Evolutionary conservation across 768 basidiomycete genomes (phyloP).

Genomic region (Stropharia rugosoannulata): DNA sequence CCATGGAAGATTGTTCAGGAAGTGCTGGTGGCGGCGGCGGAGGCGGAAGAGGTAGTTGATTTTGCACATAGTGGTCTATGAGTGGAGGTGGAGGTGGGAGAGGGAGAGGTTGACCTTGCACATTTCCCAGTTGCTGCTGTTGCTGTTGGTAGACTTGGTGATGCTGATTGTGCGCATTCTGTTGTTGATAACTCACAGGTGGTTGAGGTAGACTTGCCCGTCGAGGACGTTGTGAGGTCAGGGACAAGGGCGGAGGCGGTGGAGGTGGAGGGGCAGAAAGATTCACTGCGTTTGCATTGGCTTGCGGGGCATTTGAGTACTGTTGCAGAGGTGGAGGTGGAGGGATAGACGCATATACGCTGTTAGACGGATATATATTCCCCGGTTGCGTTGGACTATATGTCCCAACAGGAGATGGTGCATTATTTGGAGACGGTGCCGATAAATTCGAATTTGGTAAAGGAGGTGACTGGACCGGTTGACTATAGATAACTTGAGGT

Average conservation of each 20-base stretch:
- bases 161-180: constrained; percentile 23
- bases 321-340: constrained; percentile 40
- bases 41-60: constrained; percentile 30
- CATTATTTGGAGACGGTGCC: constrained; percentile 20
- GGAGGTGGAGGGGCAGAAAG: constrained; percentile 26
- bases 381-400: constrained; percentile 27
- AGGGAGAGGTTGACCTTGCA: constrained; percentile 14
- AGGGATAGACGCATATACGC: constrained; percentile 30
- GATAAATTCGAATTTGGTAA: constrained; percentile 23
- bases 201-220: constrained; percentile 54
- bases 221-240: constrained; percentile 20
- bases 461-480: constrained; percentile 24
- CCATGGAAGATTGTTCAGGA: constrained; percentile 5
- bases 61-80: constrained; percentile 25
- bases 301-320: constrained; percentile 15
- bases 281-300: constrained; percentile 24
- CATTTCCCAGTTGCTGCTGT: constrained; percentile 14
- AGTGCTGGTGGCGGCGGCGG: constrained; percentile 34
- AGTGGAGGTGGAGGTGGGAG: constrained; percentile 34
- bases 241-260: constrained; percentile 18
- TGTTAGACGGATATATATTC: constrained; percentile 23
- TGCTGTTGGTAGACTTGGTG: constrained; percentile 26
- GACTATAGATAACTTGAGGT: constrained; percentile 39
- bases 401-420: constrained; percentile 18
- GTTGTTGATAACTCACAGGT: constrained; percentile 39